Evolutionary conservation across 1,284 basidiomycete species (phyloP).

Genomic region (Omphalotus olearius): DNA sequence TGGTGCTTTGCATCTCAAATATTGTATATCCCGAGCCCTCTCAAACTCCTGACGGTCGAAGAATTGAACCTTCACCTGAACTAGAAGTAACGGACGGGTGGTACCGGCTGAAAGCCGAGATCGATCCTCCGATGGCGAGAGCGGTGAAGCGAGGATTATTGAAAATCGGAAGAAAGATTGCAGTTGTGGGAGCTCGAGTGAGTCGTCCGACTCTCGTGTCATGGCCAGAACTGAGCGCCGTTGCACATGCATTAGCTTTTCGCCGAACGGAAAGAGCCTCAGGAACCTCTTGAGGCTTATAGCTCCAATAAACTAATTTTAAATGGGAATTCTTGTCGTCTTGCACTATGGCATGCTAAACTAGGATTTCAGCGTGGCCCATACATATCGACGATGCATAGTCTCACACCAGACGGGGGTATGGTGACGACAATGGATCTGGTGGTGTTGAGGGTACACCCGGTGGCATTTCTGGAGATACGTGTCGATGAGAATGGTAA

Average conservation of each 20-base stretch:
- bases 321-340: constrained; percentile 80
- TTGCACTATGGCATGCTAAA: constrained; percentile 85
- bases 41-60: constrained; percentile 35
- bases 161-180: constrained; percentile 79
- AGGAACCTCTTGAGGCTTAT: constrained; percentile 82
- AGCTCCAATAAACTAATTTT: constrained; percentile 64
- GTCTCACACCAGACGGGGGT: constrained; percentile 83
- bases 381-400: constrained; percentile 75
- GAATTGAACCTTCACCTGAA: constrained; percentile 41
- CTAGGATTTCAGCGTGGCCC: constrained; percentile 70
- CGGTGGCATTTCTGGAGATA: constrained; percentile 64
- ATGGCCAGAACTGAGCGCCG: constrained; percentile 1
- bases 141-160: constrained; percentile 70
- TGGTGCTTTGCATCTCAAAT: constrained; percentile 82
- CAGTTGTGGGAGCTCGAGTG: constrained; percentile 77
- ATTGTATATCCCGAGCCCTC: constrained; percentile 49
- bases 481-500: constrained; percentile 49
- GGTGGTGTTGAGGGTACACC: constrained; percentile 62
- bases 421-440: constrained; percentile 74
- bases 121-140: constrained; percentile 71
- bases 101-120: constrained; percentile 80
- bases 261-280: constrained; percentile 68
- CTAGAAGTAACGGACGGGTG: constrained; percentile 95
- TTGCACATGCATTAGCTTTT: constrained; percentile 48
- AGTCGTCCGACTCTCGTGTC: constrained; percentile 20